Conservation (phyloP, 1,284 basidiomycete species). For the Stygiomarasmius scandens region DNA sequence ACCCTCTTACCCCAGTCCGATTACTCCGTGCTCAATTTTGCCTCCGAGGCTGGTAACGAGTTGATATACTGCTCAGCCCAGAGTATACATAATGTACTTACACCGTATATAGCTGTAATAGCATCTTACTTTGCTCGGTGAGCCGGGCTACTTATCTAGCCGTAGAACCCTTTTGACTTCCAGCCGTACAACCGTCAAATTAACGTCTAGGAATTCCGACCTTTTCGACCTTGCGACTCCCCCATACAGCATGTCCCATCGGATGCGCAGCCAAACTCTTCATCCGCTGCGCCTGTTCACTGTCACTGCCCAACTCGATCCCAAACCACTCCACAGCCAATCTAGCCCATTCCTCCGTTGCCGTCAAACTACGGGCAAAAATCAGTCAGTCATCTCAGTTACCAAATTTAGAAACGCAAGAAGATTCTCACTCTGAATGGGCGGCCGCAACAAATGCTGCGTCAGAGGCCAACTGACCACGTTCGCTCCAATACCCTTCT, state of each 20-base stretch:
- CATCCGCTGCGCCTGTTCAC: slow-evolving; percentile 46
- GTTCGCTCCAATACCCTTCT: slow-evolving; percentile 66
- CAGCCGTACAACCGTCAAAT: background rate
- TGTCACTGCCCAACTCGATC: slow-evolving; percentile 58
- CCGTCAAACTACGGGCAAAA: slow-evolving; percentile 36
- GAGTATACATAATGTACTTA: too few species aligned
- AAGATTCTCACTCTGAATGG: slow-evolving; percentile 56
- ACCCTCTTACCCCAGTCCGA: background rate
- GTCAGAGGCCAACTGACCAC: slow-evolving; percentile 63
- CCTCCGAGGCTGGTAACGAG: background rate
- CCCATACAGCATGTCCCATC: slow-evolving; percentile 48
- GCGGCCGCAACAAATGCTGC: slow-evolving; percentile 58
- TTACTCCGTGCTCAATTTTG: background rate
- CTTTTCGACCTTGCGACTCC: slow-evolving; percentile 31
- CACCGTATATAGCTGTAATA: too few species aligned
- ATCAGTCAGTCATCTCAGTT: slow-evolving; percentile 10
- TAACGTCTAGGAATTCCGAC: slow-evolving; percentile 3
- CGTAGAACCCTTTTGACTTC: too few species aligned
- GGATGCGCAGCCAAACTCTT: slow-evolving; percentile 37
- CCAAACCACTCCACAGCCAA: slow-evolving; percentile 54
- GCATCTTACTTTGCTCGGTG: too few species aligned
- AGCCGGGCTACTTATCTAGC: too few species aligned
- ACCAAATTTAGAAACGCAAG: background rate
- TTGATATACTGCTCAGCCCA: background rate
- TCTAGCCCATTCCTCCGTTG: slow-evolving; percentile 49